Conservation (phyloP, 139 green algal species). For the Eudorina sp. region DNA sequence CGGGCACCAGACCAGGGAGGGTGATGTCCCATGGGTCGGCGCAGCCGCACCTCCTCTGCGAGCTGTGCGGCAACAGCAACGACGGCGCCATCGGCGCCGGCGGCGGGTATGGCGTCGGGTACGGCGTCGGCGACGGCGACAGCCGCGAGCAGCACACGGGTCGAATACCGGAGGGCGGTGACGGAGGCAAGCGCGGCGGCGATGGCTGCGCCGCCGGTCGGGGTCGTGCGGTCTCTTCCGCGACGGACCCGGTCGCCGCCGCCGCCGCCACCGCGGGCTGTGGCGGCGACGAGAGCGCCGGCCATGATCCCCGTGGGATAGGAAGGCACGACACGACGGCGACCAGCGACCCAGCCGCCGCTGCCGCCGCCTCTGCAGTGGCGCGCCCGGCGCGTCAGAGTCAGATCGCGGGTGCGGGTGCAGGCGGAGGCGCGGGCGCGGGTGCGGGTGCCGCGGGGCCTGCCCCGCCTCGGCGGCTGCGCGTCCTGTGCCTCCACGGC, state of each 20-base stretch:
- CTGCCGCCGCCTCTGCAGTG: background rate
- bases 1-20: background rate
- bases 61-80: constrained; percentile 42
- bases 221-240: background rate
- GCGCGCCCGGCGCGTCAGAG: background rate
- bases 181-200: background rate
- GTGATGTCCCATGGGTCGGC: background rate
- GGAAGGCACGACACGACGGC: background rate
- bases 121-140: background rate
- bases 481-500: constrained; percentile 91
- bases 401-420: background rate
- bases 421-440: background rate
- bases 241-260: background rate
- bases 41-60: constrained; percentile 31
- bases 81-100: background rate
- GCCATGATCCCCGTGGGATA: too few relatives aligned
- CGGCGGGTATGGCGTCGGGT: too few relatives aligned
- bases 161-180: background rate
- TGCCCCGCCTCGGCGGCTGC: constrained; percentile 56
- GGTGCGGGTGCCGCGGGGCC: background rate
- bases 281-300: background rate
- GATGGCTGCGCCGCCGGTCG: background rate
- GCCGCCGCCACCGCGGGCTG: too few relatives aligned
- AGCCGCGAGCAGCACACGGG: background rate
- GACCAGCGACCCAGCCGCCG: background rate